These are phyloP conservation scores for Epichloe gansuensis DNA, from an alignment of 2,329 filamentous ascomycete species.

Conservation along the genomic window DNA sequence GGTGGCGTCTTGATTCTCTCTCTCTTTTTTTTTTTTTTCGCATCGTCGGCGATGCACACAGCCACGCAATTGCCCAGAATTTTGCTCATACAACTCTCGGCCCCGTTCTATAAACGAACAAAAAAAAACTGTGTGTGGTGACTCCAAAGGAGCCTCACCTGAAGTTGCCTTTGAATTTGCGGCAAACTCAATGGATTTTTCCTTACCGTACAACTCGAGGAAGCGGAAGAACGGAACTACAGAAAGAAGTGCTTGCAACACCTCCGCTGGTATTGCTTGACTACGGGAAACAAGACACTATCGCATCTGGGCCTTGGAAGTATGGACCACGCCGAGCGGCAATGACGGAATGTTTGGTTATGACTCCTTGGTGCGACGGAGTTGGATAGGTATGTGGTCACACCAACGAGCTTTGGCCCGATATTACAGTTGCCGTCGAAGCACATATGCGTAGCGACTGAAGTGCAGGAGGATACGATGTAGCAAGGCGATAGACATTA, in stretches of 20 bases:
- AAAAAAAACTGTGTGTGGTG: not conserved
- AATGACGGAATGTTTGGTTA: slow-evolving; percentile 5
- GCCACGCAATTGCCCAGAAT: not conserved
- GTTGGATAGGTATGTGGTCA: not conserved
- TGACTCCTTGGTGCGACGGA: slow-evolving; percentile 1
- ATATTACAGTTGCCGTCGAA: not conserved
- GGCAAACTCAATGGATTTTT: not conserved
- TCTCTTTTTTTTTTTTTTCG: not conserved
- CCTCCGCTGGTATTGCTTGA: not conserved
- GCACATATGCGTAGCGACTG: not conserved
- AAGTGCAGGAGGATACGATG: not conserved
- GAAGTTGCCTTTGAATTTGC: not conserved
- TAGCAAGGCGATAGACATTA: not conserved
- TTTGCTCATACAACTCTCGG: not conserved
- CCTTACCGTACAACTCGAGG: not conserved
- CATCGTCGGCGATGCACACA: not conserved
- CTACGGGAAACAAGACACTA: not conserved
- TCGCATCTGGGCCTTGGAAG: not conserved
- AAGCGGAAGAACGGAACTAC: not conserved
- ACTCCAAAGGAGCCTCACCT: not conserved
- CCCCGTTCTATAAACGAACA: not conserved
- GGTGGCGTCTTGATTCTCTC: not conserved
- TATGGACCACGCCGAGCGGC: not conserved
- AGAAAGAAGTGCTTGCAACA: not conserved
- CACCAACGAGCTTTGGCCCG: not conserved